Evolutionary conservation across 331 rosid species (phyloP).

Genomic region (Ulmus americana): DNA sequence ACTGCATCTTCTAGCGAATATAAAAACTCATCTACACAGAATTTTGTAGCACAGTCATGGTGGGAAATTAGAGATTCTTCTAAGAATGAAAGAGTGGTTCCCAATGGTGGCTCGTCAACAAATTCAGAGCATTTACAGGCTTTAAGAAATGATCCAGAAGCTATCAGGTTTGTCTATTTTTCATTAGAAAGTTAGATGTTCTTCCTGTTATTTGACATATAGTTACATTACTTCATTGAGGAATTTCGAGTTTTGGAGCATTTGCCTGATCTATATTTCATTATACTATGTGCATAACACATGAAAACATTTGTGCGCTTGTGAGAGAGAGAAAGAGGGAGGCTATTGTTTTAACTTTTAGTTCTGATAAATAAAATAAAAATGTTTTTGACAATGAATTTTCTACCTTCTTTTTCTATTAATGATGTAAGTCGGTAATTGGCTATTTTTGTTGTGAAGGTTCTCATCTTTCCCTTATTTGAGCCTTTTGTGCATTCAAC

Average conservation of each 20-base stretch:
- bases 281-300: too few relatives aligned
- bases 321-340: too few relatives aligned
- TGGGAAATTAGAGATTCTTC: slow-evolving; percentile 30
- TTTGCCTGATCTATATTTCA: too few relatives aligned
- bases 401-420: too few relatives aligned
- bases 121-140: slow-evolving; percentile 44
- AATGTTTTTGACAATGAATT: too few relatives aligned
- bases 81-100: slow-evolving; percentile 31
- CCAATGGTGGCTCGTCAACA: slow-evolving; percentile 31
- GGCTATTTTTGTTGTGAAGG: not conserved
- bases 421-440: too few relatives aligned
- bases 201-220: not conserved
- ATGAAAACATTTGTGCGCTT: too few relatives aligned
- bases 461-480: not conserved
- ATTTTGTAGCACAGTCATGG: slow-evolving; percentile 34
- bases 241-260: not conserved
- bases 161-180: slow-evolving; percentile 50
- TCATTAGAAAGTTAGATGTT: slow-evolving; percentile 5
- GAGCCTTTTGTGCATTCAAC: not conserved
- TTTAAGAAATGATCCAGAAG: slow-evolving; percentile 62
- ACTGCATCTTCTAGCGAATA: slow-evolving; percentile 28
- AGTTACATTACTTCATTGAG: not conserved
- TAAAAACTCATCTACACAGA: slow-evolving; percentile 36
- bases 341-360: too few relatives aligned
- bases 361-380: too few relatives aligned